Conservation (phyloP, 176 grass and related monocot species). For the Neostapfia colusana region DNA sequence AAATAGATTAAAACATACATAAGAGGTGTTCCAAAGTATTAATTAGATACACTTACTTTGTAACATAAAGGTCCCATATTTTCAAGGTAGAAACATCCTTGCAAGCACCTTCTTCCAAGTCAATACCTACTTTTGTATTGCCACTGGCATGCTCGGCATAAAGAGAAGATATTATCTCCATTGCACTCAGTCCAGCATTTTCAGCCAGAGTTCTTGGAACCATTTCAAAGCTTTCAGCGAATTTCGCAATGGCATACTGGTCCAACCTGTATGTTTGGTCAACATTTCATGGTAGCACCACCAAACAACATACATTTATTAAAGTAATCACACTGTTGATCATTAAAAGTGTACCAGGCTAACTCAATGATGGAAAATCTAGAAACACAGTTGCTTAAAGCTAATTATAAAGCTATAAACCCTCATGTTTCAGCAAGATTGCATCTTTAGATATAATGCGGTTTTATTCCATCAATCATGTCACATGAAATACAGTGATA, state of each 20-base stretch:
- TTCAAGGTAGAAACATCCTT: constrained; percentile 68
- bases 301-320: neutral
- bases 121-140: constrained; percentile 72
- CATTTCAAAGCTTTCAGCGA: constrained; percentile 97
- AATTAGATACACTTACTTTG: constrained; percentile 69
- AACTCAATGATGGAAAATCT: no score
- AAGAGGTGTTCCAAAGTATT: neutral
- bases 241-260: constrained; percentile 96
- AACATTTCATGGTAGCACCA: constrained; percentile 1
- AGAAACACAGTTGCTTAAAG: no score
- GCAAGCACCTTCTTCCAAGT: constrained; percentile 77
- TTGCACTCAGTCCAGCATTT: constrained; percentile 85
- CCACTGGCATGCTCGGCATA: constrained; percentile 93
- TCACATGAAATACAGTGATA: no score
- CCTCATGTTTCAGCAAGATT: no score
- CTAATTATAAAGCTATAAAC: no score
- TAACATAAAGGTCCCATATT: constrained; percentile 88
- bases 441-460: no score
- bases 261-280: constrained; percentile 67
- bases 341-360: no score
- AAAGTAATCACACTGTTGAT: no score
- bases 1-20: no score
- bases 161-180: constrained; percentile 91
- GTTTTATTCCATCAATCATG: no score
- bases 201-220: constrained; percentile 82